Evolutionary conservation across 495 filamentous ascomycete genomes (phyloP).

Genomic region (Xylaria castorea): DNA sequence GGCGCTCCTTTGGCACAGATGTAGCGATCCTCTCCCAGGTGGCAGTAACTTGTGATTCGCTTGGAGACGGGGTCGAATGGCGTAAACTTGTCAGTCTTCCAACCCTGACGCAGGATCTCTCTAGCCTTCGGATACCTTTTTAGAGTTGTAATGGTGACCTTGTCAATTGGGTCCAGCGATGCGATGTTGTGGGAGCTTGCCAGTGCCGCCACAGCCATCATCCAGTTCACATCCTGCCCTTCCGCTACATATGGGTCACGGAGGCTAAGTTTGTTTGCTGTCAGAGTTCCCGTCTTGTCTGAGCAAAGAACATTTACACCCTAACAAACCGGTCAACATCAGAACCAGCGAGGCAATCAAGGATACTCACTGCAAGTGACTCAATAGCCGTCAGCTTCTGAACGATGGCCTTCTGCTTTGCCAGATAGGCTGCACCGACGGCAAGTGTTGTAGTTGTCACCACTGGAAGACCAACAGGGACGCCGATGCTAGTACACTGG

Average conservation of each 20-base stretch:
- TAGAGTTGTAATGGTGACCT: slow-evolving; percentile 84
- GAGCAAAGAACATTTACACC: slow-evolving; percentile 97
- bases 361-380: slow-evolving; percentile 69
- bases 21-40: slow-evolving; percentile 72
- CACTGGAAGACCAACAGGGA: slow-evolving; percentile 93
- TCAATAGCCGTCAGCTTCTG: slow-evolving; percentile 96
- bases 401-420: slow-evolving; percentile 93
- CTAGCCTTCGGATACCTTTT: slow-evolving; percentile 79
- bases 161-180: slow-evolving; percentile 92
- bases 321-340: slow-evolving; percentile 26
- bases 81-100: slow-evolving; percentile 77
- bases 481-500: slow-evolving; percentile 66
- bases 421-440: slow-evolving; percentile 90
- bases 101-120: slow-evolving; percentile 67
- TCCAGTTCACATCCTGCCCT: slow-evolving; percentile 78
- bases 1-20: slow-evolving; percentile 91
- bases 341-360: neutral
- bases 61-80: slow-evolving; percentile 95
- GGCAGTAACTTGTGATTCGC: slow-evolving; percentile 83
- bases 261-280: slow-evolving; percentile 89
- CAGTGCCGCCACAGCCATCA: slow-evolving; percentile 89
- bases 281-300: slow-evolving; percentile 93
- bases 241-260: slow-evolving; percentile 81
- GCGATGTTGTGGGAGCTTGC: slow-evolving; percentile 91
- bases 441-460: slow-evolving; percentile 96